Evolutionary conservation across 208 protist genomes (phyloP).

Genomic region (Trypanosoma avium): DNA sequence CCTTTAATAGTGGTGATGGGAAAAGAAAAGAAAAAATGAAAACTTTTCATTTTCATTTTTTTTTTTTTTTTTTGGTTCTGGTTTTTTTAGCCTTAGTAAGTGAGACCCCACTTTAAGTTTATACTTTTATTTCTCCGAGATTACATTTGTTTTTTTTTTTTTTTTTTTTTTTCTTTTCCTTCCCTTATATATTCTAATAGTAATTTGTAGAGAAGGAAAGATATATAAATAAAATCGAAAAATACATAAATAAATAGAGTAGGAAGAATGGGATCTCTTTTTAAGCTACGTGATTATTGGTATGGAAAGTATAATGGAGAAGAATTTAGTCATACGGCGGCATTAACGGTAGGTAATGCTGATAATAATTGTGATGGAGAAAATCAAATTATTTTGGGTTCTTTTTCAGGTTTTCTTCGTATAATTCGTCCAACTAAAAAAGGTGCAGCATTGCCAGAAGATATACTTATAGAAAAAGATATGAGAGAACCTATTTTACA

Average conservation of each 20-base stretch:
- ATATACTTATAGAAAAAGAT: constrained; percentile 85
- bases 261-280: constrained; percentile 83
- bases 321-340: constrained; percentile 67
- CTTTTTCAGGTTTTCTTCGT: constrained; percentile 83
- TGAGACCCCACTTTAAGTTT: too few relatives aligned
- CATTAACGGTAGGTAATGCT: constrained; percentile 66
- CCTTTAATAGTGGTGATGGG: too few relatives aligned
- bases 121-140: too few relatives aligned
- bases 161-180: background rate
- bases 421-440: constrained; percentile 71
- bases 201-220: too few relatives aligned
- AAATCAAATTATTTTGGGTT: constrained; percentile 78
- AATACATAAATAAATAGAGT: background rate
- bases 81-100: constrained; percentile 22
- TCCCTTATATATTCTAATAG: too few relatives aligned
- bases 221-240: too few relatives aligned
- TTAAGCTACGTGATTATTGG: constrained; percentile 92
- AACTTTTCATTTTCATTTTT: background rate
- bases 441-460: constrained; percentile 49
- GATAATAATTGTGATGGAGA: constrained; percentile 56
- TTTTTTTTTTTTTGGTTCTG: background rate
- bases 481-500: constrained; percentile 89
- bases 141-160: constrained; percentile 7
- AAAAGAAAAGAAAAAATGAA: too few relatives aligned
- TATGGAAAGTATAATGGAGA: constrained; percentile 67